Evolutionary conservation across 305 asterid genomes (phyloP).

Genomic region (Lippia alba): DNA sequence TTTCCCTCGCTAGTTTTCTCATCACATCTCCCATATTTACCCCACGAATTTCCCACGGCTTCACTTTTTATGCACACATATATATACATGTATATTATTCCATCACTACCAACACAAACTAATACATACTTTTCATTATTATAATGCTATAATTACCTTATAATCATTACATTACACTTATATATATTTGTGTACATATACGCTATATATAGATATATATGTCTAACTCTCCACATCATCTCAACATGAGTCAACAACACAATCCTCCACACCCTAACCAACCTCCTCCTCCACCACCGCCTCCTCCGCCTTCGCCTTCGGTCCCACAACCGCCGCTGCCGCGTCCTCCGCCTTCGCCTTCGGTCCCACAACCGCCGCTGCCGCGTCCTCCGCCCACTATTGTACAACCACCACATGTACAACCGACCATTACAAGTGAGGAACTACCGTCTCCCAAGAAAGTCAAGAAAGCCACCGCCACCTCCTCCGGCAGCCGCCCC

Average conservation of each 20-base stretch:
- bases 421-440: slow-evolving; percentile 32
- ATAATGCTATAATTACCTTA: background rate
- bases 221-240: slow-evolving; percentile 43
- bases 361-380: background rate
- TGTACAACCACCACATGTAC: slow-evolving; percentile 24
- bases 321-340: slow-evolving; percentile 22
- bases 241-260: slow-evolving; percentile 44
- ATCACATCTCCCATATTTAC: slow-evolving; percentile 12
- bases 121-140: background rate
- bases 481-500: slow-evolving; percentile 30
- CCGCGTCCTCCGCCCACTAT: slow-evolving; percentile 6
- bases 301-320: slow-evolving; percentile 24
- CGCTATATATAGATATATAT: slow-evolving; percentile 30
- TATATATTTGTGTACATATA: background rate
- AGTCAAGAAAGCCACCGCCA: slow-evolving; percentile 35
- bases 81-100: background rate
- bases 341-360: slow-evolving; percentile 17
- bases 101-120: background rate
- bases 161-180: slow-evolving; percentile 4
- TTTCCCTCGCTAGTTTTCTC: background rate
- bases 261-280: slow-evolving; percentile 33
- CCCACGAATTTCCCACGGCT: slow-evolving; percentile 53
- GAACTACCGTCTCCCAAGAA: slow-evolving; percentile 50
- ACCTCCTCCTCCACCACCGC: slow-evolving; percentile 25
- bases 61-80: background rate